These are phyloP conservation scores for Vicia faba DNA, from an alignment of 306 rosid species.

Conservation along the genomic window DNA sequence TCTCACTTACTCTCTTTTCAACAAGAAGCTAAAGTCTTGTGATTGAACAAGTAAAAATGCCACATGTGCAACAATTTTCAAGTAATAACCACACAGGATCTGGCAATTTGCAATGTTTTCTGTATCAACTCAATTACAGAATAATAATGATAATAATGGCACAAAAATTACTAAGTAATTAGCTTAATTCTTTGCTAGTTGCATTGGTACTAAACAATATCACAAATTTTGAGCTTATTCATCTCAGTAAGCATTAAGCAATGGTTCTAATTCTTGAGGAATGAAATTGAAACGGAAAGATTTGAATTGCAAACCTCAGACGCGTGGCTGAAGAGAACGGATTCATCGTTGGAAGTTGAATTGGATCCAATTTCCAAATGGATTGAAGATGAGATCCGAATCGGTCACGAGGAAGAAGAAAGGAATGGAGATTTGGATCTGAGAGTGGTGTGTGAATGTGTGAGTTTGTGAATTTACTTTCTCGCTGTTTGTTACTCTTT, in stretches of 20 bases:
- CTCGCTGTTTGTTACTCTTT: neutral
- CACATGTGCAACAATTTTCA: conserved; percentile 12
- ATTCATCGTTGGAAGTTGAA: conserved; percentile 77
- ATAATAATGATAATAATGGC: neutral
- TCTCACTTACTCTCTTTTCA: neutral
- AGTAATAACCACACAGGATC: conserved; percentile 18
- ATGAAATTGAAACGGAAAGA: conserved; percentile 25
- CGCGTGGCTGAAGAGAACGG: conserved; percentile 98
- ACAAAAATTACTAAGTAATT: conserved; percentile 14
- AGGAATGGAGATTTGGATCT: conserved; percentile 64
- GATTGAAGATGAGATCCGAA: conserved; percentile 57
- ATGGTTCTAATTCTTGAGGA: neutral
- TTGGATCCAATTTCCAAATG: conserved; percentile 65
- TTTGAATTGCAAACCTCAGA: conserved; percentile 60
- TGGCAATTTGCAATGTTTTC: neutral
- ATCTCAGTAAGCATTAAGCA: neutral
- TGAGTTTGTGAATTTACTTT: conserved; percentile 16
- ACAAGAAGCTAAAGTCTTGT: conserved; percentile 8
- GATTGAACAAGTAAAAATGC: neutral
- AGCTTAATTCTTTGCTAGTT: conserved; percentile 30
- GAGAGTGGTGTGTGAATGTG: conserved; percentile 37
- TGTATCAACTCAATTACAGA: neutral
- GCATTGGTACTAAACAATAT: conserved; percentile 1
- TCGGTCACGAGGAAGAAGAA: conserved; percentile 30
- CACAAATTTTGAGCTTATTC: neutral